Percentiles rank a stretch among this genome's conserved stretches.
Conservation (phyloP, 1,284 basidiomycete genomes). For the Agroathelia rolfsii region DNA sequence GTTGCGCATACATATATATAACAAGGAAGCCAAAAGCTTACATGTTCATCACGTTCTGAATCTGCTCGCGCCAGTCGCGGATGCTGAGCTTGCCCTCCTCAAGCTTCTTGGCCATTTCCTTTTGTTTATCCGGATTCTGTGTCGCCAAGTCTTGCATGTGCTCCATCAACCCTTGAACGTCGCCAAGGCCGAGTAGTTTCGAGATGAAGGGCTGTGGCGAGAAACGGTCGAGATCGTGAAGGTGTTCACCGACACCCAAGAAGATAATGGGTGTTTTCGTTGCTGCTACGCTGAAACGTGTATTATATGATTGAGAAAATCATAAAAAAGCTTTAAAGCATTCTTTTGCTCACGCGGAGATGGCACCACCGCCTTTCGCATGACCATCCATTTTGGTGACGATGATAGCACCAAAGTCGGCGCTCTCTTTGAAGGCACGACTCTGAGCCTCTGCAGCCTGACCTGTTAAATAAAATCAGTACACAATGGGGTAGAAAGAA, state of each 20-base stretch:
- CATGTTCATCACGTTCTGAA: slow-evolving; percentile 98
- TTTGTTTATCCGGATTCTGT: slow-evolving; percentile 92
- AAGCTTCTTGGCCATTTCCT: slow-evolving; percentile 97
- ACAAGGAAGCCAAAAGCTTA: slow-evolving; percentile 25
- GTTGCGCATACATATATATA: slow-evolving; percentile 4
- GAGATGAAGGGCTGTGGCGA: slow-evolving; percentile 96
- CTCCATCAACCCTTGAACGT: slow-evolving; percentile 95
- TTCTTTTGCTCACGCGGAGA: slow-evolving; percentile 92
- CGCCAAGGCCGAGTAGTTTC: slow-evolving; percentile 91
- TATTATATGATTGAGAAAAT: slow-evolving; percentile 10
- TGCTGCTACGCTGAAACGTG: slow-evolving; percentile 73
- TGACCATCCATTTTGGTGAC: slow-evolving; percentile 99
- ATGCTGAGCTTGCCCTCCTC: slow-evolving; percentile 96
- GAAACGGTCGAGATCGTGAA: slow-evolving; percentile 94
- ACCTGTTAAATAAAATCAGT: slow-evolving; percentile 37
- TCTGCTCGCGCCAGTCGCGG: slow-evolving; percentile 96
- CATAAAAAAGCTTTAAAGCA: slow-evolving; percentile 3
- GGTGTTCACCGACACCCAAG: slow-evolving; percentile 94
- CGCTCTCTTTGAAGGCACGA: slow-evolving; percentile 95
- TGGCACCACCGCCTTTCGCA: slow-evolving; percentile 98
- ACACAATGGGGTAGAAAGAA: slow-evolving; percentile 4
- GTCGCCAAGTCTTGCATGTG: slow-evolving; percentile 93
- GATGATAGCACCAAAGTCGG: slow-evolving; percentile 97
- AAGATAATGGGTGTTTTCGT: slow-evolving; percentile 99
- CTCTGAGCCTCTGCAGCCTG: slow-evolving; percentile 97